Percentiles rank a stretch among this genome's conserved stretches.
Evolutionary conservation across 73 alveolate species (phyloP).

Genomic region (Blepharisma japonicum): DNA sequence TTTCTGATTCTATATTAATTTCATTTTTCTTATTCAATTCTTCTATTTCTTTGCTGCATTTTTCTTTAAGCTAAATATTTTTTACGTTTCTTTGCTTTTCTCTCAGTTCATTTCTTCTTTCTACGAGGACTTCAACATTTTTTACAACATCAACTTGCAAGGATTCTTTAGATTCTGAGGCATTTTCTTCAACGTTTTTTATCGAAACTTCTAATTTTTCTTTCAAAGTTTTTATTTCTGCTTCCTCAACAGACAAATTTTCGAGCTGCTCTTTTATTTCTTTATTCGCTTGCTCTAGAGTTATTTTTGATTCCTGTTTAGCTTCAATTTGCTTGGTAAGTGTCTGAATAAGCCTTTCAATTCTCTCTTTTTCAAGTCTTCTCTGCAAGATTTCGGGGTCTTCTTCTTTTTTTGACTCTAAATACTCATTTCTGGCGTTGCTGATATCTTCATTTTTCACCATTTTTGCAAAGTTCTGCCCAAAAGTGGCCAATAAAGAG

Average conservation of each 20-base stretch:
- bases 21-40: slow-evolving; percentile 14
- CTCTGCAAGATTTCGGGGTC: slow-evolving; percentile 20
- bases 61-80: not conserved
- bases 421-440: not conserved
- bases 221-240: not conserved
- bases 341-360: slow-evolving; percentile 14
- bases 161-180: not conserved
- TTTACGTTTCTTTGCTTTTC: not conserved
- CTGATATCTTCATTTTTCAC: slow-evolving; percentile 13
- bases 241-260: not conserved
- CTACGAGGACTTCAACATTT: not conserved
- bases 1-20: not conserved
- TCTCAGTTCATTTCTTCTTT: not conserved
- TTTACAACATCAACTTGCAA: not conserved
- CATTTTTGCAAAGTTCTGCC: slow-evolving; percentile 18
- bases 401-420: slow-evolving; percentile 20
- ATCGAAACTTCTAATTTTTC: not conserved
- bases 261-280: not conserved
- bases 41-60: slow-evolving; percentile 28
- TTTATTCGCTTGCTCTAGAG: not conserved
- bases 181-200: slow-evolving; percentile 13
- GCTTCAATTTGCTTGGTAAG: not conserved
- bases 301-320: not conserved
- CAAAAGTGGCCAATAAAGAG: not conserved
- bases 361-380: slow-evolving; percentile 23